Base-by-base conservation (phyloP, 1,139 yeast species). In the Hyphopichia wangnamkhiaoensis region DNA sequence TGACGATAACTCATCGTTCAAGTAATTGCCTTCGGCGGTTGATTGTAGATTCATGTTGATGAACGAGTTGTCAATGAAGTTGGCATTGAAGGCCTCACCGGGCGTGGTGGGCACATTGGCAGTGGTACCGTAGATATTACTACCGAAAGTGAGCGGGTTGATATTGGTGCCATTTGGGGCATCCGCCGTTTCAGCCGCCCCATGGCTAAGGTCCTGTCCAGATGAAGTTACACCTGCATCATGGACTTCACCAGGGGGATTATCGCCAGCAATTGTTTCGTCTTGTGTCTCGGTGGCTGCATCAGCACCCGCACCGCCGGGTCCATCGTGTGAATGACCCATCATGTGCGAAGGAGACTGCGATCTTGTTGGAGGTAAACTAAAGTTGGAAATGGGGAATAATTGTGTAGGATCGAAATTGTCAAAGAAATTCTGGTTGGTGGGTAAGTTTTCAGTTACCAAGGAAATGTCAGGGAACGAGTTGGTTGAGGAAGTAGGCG, bases 361-460 rank as follows among this genome's bases (percentile, higher is more conserved):
- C 0, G 62, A 63, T 42, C 74, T 54, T 1, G 74, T 66, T 9
- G 68, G 63, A 2, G 75, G 72, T 19, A 56, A 46, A 46, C 75
- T 68, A 35, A 48, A 50, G 38, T 52, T 56, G 13, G 54, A 52
- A 28, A 59, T 69, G 13, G 79, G 79, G 46, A 74, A 74, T 50
- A 74, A 66, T 47, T 74, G 79, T 1, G 76, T 65, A 10, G 79
- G 78, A 44, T 73, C 76, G 48, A 72, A 73, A 49, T 71, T 71
- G 36, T 71, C 76, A 47, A 70, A 65, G 48, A 72, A 73, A 41
- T 66, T 65, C 35, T 59, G 65, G 42, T 63, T 66, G 15, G 69
- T 57, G 6, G 74, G 74, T 45, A 70, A 52, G 33, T 57, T 63
- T 44, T 73, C 79, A 1, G 79, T 73, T 5, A 73, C 79, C 49